Base-by-base conservation (phyloP, 441 rosid genomes). In the Mallotus japonicus region DNA sequence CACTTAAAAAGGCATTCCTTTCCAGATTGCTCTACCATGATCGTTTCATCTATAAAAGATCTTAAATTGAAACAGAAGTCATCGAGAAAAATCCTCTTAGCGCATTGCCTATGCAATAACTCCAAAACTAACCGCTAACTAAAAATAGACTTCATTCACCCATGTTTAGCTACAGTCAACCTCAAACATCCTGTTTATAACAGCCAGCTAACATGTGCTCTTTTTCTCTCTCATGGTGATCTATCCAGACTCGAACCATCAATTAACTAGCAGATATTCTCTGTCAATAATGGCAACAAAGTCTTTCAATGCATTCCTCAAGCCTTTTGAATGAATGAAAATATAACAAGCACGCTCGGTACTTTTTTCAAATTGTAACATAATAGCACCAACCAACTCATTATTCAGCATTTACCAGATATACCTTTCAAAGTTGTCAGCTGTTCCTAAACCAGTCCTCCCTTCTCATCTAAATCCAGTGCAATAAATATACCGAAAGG, bases 181-280 rank as follows among this genome's bases (percentile, higher is more conserved):
- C 49, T 44, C 12, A 7, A 44, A 8, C 9, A 8, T 1, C 6
- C 6, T 44, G 12, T 44, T 44, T 44, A 44, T 10, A 44, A 5
- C 49, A 44, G 49, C 9, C 7, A 44, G 49, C 49, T 8, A 44
- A 9, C 49, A 7, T 44, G 49, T 44, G 49, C 49, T 44, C 40
- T 3, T 37, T 37, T 37, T 37, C 40, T 37, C 49, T 44, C 49
- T 44, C 49, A 44, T 44, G 49, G 49, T 44, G 11, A 5, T 1
- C 12, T 44, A 44, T 44, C 49, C 11, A 7, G 9, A 44, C 12
- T 10, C 3, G 47, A 16, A 37, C 49, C 49, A 16, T 62, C 67
- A 62, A n/a, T 62, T 42, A 40, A n/a, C 50, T 17, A 62, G 66
- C n/a, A 10, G 67, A 62, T 40, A 11, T 62, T 62, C 67, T 62